Conservation (phyloP, 164 flowering plant genomes). For the Echeveria elegans region DNA sequence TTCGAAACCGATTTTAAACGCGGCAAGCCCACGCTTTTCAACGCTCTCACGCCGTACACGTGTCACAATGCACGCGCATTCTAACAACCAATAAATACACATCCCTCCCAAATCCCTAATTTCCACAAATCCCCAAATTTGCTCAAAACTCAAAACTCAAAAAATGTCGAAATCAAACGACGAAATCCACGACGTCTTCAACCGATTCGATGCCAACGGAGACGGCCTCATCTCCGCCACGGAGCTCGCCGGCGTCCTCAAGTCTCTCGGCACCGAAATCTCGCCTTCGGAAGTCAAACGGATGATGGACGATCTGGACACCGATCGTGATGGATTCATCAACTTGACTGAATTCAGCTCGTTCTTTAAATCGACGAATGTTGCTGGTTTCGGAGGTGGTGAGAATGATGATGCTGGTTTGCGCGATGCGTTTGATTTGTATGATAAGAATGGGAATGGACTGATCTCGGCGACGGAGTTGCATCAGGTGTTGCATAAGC, state of each 20-base stretch:
- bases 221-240: slow-evolving; percentile 7
- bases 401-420: too few species aligned
- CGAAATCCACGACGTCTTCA: not conserved
- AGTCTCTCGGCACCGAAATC: slow-evolving; percentile 4
- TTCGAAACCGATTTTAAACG: too few species aligned
- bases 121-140: not conserved
- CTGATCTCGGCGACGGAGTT: slow-evolving; percentile 54
- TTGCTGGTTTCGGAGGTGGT: too few species aligned
- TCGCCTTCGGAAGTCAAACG: slow-evolving; percentile 21
- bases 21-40: too few species aligned
- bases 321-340: slow-evolving; percentile 46
- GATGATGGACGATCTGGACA: slow-evolving; percentile 41
- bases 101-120: not conserved
- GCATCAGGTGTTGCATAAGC: slow-evolving; percentile 35
- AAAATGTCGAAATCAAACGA: not conserved
- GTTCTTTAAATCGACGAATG: slow-evolving; percentile 20
- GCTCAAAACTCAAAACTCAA: too few species aligned
- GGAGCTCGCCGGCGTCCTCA: slow-evolving; percentile 5
- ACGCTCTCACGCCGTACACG: not conserved
- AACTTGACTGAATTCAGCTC: slow-evolving; percentile 31
- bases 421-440: slow-evolving; percentile 50
- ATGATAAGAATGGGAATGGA: slow-evolving; percentile 56
- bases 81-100: not conserved
- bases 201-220: slow-evolving; percentile 9
- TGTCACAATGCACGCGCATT: slow-evolving; percentile 1